Conservation (phyloP, 768 basidiomycete genomes). For the Lactifluus hygrophoroides region DNA sequence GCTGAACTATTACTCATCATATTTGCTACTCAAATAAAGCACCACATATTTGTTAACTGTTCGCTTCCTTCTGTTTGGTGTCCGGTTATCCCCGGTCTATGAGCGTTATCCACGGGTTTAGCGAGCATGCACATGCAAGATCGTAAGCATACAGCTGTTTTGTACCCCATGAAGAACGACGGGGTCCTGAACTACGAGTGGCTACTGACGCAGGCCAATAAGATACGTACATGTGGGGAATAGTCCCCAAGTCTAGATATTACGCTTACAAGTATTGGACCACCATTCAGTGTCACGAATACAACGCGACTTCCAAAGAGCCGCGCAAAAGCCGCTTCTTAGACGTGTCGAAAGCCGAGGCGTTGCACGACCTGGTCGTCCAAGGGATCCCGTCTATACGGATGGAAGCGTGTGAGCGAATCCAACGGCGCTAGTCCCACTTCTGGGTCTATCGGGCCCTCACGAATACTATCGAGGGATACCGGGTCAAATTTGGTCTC, state of each 20-base stretch:
- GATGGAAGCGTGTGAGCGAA: constrained; percentile 43
- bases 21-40: background rate
- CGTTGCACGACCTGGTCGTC: constrained; percentile 50
- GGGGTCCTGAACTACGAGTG: background rate
- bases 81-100: background rate
- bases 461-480: constrained; percentile 5
- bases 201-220: background rate
- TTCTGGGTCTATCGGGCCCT: constrained; percentile 16
- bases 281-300: background rate
- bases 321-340: background rate
- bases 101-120: constrained; percentile 1
- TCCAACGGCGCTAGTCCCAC: constrained; percentile 51
- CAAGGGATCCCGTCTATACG: constrained; percentile 49
- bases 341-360: constrained; percentile 1
- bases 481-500: constrained; percentile 7
- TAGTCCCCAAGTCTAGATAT: constrained; percentile 2
- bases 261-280: background rate
- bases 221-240: constrained; percentile 4
- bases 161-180: background rate
- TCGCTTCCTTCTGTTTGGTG: background rate
- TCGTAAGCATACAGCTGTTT: constrained; percentile 10
- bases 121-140: constrained; percentile 9
- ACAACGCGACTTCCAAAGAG: background rate
- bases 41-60: constrained; percentile 1
- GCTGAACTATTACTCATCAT: constrained; percentile 15